A percentile compares a stretch with the other conserved stretches of the same genome.
phyloP scores from a whole-genome alignment of 225 moss, liverwort and hornwort species.

The Thuidium tamariscinum region DNA sequence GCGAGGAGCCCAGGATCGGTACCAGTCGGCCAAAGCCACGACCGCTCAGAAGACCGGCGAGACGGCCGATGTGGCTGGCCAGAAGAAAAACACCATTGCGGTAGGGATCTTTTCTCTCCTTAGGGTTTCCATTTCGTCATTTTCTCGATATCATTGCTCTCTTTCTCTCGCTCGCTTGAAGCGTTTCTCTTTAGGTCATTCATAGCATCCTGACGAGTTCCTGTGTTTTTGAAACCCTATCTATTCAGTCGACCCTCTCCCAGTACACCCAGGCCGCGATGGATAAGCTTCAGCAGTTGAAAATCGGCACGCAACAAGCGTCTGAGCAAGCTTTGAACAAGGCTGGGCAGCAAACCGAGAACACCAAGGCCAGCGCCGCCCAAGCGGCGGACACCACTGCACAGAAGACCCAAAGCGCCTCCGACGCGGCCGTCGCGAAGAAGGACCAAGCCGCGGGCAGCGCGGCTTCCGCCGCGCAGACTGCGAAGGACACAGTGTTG shows the following conservation, averaged over 20 bases:
- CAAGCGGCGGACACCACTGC: conserved; percentile 3
- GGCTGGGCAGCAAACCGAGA: conserved; percentile 2
- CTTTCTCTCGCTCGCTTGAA: not conserved
- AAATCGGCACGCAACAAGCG: conserved; percentile 2
- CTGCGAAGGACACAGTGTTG: not conserved
- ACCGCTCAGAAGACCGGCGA: conserved; percentile 4
- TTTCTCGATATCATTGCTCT: not conserved
- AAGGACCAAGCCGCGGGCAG: not conserved
- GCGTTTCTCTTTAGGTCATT: not conserved
- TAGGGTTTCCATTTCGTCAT: not conserved
- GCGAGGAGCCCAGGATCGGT: conserved; percentile 31
- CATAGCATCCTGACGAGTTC: not conserved
- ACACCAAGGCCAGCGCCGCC: not conserved
- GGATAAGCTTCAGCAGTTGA: conserved; percentile 28
- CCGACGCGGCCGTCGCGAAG: conserved; percentile 2
- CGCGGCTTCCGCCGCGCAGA: not conserved
- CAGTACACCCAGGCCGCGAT: conserved; percentile 31
- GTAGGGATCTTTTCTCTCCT: not conserved
- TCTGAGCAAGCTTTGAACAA: conserved; percentile 11
- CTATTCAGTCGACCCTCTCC: conserved; percentile 11
- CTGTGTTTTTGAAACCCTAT: not conserved
- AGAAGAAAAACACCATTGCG: conserved; percentile 16
- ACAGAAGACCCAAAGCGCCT: conserved; percentile 1
- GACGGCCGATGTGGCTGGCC: not conserved
- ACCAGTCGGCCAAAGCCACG: conserved; percentile 9